phyloP scores from a whole-genome alignment of 345 rosid species.

The Arabis alpina region DNA sequence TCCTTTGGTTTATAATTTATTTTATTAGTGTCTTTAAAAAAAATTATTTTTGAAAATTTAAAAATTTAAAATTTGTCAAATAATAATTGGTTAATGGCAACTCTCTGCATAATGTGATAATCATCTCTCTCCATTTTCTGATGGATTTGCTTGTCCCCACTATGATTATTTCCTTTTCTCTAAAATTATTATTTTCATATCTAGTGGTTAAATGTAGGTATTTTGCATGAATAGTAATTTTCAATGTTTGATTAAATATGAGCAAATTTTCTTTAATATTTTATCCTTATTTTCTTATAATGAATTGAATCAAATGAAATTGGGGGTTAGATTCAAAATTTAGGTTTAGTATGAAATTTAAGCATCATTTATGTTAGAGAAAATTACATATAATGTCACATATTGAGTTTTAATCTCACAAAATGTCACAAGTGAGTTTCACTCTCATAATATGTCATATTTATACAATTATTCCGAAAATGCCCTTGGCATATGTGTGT shows the following conservation, averaged over 20 bases:
- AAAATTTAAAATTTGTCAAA: background rate
- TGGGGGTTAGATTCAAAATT: background rate
- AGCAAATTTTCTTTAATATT: background rate
- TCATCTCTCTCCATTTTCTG: conserved; percentile 28
- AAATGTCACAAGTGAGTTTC: too few species aligned
- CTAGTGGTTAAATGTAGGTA: too few species aligned
- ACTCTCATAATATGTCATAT: too few species aligned
- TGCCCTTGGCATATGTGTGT: too few species aligned
- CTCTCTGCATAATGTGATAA: conserved; percentile 38
- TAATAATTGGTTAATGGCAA: conserved; percentile 36
- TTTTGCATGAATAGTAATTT: background rate
- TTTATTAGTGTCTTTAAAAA: background rate
- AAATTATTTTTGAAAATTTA: too few species aligned
- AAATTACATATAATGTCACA: too few species aligned
- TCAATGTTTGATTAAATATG: conserved; percentile 8
- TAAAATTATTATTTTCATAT: background rate
- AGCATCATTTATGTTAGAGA: background rate
- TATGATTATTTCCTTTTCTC: background rate
- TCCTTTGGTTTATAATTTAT: conserved; percentile 19
- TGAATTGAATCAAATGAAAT: background rate
- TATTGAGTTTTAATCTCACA: too few species aligned
- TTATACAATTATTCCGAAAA: too few species aligned
- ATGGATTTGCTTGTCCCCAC: conserved; percentile 48
- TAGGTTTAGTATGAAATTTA: background rate
- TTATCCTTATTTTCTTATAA: background rate